Evolutionary conservation across 2,329 filamentous ascomycete species (phyloP).

Genomic region (Calonectria pauciramosa): DNA sequence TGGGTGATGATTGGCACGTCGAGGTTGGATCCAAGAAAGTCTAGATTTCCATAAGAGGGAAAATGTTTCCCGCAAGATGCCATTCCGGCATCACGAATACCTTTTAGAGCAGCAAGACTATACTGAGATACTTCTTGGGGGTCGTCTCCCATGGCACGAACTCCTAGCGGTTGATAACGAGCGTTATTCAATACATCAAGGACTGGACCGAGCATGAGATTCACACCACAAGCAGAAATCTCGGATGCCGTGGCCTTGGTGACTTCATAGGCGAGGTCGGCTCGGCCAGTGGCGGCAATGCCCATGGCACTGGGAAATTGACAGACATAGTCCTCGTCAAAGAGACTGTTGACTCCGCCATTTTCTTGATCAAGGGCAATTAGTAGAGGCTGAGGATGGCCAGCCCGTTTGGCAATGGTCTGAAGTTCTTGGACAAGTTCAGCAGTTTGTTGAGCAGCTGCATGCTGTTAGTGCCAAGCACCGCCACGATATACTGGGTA

Average conservation of each 20-base stretch:
- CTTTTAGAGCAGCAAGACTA: constrained; percentile 90
- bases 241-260: constrained; percentile 95
- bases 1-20: constrained; percentile 97
- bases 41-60: constrained; percentile 94
- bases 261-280: constrained; percentile 87
- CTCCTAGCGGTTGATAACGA: constrained; percentile 89
- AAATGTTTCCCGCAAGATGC: constrained; percentile 97
- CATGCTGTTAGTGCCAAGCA: constrained; percentile 46
- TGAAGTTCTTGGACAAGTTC: constrained; percentile 91
- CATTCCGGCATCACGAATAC: constrained; percentile 91
- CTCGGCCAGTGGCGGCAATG: constrained; percentile 90
- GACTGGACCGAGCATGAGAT: constrained; percentile 94
- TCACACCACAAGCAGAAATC: constrained; percentile 92
- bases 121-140: constrained; percentile 96
- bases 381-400: constrained; percentile 88
- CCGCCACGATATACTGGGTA: neutral
- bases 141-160: constrained; percentile 91
- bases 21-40: constrained; percentile 90
- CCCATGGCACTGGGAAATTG: constrained; percentile 99
- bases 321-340: constrained; percentile 94
- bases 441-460: constrained; percentile 92
- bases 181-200: constrained; percentile 95
- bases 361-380: constrained; percentile 98
- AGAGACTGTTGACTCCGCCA: constrained; percentile 96
- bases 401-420: constrained; percentile 89